phyloP scores from a whole-genome alignment of 495 filamentous ascomycete species.

The Hypoxylon intermedium region DNA sequence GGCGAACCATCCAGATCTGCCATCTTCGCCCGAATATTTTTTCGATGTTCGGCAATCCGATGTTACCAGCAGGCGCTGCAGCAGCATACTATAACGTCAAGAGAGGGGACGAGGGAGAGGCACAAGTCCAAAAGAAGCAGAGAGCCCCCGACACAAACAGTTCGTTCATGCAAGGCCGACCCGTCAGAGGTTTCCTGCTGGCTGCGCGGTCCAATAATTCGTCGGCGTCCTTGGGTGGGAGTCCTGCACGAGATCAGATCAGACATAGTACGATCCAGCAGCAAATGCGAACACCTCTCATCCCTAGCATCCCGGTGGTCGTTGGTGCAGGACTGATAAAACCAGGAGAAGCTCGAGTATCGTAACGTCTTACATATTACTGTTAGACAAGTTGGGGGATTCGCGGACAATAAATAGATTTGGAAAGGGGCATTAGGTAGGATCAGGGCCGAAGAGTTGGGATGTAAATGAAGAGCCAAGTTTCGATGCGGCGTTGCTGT shows the following conservation, averaged over 20 bases:
- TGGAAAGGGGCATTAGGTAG: conserved; percentile 8
- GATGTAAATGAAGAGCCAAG: conserved; percentile 10
- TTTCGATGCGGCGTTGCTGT: not conserved
- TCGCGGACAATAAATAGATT: conserved; percentile 4
- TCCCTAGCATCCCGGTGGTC: conserved; percentile 26
- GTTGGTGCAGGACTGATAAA: conserved; percentile 10
- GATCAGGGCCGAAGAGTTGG: not conserved
- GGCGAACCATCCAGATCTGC: conserved; percentile 32
- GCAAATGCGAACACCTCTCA: conserved; percentile 16
- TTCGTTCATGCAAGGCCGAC: conserved; percentile 29
- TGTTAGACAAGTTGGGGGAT: conserved; percentile 11
- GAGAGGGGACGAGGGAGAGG: conserved; percentile 1
- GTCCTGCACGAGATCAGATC: conserved; percentile 34
- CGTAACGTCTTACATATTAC: conserved; percentile 26
- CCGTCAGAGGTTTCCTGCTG: conserved; percentile 24
- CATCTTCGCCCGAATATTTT: conserved; percentile 32
- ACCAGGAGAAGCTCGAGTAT: conserved; percentile 5
- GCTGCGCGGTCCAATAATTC: conserved; percentile 23
- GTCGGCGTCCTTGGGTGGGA: conserved; percentile 16
- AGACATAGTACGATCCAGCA: conserved; percentile 21
- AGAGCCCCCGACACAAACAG: conserved; percentile 17
- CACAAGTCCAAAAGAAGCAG: conserved; percentile 7
- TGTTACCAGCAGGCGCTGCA: conserved; percentile 29
- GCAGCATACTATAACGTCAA: conserved; percentile 7
- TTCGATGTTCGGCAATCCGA: conserved; percentile 30